Evolutionary conservation across 2,329 filamentous ascomycete genomes (phyloP), one percentile per base, ranked within the genome.

Genomic region (Neoarthrinium moseri): DNA sequence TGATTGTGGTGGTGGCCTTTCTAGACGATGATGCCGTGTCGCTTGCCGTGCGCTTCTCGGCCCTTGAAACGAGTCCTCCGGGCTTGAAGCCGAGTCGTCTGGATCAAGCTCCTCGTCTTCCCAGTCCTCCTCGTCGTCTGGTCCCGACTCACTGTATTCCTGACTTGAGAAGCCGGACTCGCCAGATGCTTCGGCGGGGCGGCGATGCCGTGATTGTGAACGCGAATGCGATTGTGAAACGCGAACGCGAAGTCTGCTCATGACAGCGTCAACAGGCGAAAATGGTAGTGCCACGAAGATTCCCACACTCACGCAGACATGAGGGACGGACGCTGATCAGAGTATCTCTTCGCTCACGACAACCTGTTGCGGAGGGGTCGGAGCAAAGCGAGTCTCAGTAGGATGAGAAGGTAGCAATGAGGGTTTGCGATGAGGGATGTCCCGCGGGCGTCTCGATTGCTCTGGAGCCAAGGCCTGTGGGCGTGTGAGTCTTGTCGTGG

Each of bases 1-100:
- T 43, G 60, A 53, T 11, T 49, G 26, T n/a, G 56, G 47, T 43
- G 58, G 53, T 11, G 55, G 55, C 23, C 57, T 32, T 30, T 65
- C 60, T 22, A 59, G 30, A 30, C 61, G 63, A 56, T 69, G 68
- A 45, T 62, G 61, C 33, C 72, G 69, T 45, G 64, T 58, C 7
- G 62, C 58, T 47, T 51, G 62, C 51, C 67, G 74, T 45, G 67
- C 64, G 49, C 20, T 38, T 29, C 30, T 44, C 15, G 64, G 63
- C 37, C 52, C 55, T 20, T 55, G 60, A 39, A 53, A 52, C 45
- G 57, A 55, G 56, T 59, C 55, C 51, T 58, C 23, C 57, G 24
- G 68, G 51, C 62, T 67, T 30, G 81, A 84, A 15, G 80, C 80
- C 6, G 81, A 83, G 58, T 84, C 81, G 26, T 73, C 75, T 12